Percentiles rank a stretch among this genome's conserved stretches.
Conservation (phyloP, 768 basidiomycete genomes). For the Lentinus tigrinus region DNA sequence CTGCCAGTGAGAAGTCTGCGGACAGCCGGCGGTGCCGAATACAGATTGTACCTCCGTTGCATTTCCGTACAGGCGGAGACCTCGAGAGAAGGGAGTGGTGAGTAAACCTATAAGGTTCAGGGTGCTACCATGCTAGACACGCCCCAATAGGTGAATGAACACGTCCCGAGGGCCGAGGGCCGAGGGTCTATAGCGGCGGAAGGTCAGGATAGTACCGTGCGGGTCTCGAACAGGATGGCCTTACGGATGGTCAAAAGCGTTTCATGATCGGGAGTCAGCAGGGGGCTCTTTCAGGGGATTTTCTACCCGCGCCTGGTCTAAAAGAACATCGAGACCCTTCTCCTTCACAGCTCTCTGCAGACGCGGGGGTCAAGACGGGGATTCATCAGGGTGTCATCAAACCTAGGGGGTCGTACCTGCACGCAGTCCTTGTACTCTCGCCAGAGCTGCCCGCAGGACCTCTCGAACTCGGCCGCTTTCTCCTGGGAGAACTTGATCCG, state of each 20-base stretch:
- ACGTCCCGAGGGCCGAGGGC: too few relatives aligned
- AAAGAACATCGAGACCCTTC: constrained; percentile 69
- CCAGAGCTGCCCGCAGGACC: constrained; percentile 84
- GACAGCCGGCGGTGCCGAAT: too few relatives aligned
- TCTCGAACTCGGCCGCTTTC: constrained; percentile 87
- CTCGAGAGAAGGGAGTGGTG: too few relatives aligned
- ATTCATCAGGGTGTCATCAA: neutral
- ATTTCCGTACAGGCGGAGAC: too few relatives aligned
- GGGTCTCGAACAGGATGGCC: neutral
- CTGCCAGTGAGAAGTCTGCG: too few relatives aligned
- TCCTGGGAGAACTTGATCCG: constrained; percentile 63
- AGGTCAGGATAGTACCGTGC: too few relatives aligned
- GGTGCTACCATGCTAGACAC: too few relatives aligned
- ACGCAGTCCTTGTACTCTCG: constrained; percentile 77
- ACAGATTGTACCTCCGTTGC: too few relatives aligned
- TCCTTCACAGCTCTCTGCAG: constrained; percentile 77
- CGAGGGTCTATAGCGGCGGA: too few relatives aligned
- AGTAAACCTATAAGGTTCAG: too few relatives aligned
- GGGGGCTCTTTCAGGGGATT: constrained; percentile 47
- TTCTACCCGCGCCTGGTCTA: constrained; percentile 62
- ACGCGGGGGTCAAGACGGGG: neutral
- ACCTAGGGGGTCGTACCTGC: constrained; percentile 52
- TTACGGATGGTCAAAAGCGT: neutral
- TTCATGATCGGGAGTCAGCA: constrained; percentile 14
- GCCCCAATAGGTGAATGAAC: too few relatives aligned